These are phyloP conservation scores for Tubosaeta sp. DNA, from an alignment of 768 basidiomycete genomes.

Conservation along the genomic window DNA sequence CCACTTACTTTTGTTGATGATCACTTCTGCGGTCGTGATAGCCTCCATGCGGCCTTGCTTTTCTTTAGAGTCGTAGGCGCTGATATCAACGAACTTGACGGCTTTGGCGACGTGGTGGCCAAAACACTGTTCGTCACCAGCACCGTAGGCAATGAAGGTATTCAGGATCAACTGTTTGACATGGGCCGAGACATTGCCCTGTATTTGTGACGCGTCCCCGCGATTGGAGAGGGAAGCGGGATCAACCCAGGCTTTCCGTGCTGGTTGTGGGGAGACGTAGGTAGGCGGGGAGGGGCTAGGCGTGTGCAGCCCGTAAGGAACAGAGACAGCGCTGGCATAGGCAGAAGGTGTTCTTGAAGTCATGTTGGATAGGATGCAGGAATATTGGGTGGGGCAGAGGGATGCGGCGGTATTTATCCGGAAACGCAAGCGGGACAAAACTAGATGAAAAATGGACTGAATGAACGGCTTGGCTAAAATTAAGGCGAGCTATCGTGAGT, in stretches of 20 bases:
- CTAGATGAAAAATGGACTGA: conserved; percentile 15
- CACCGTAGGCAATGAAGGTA: conserved; percentile 67
- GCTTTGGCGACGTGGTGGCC: conserved; percentile 57
- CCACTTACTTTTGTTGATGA: conserved; percentile 55
- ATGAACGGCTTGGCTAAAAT: conserved; percentile 27
- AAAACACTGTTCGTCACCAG: conserved; percentile 58
- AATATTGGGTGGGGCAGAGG: conserved; percentile 2
- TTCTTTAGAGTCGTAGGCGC: conserved; percentile 43
- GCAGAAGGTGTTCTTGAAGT: conserved; percentile 25
- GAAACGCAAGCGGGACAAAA: conserved; percentile 8
- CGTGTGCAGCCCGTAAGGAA: conserved; percentile 25
- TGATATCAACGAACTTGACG: conserved; percentile 59
- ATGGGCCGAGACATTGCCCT: conserved; percentile 58
- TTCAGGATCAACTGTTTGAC: conserved; percentile 67
- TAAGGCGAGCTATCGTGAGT: conserved; percentile 24
- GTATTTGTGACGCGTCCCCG: conserved; percentile 51
- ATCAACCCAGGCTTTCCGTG: conserved; percentile 56
- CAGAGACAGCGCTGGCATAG: conserved; percentile 26
- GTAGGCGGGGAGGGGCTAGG: conserved; percentile 16
- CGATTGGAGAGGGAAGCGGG: conserved; percentile 57
- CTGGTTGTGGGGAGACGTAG: conserved; percentile 14
- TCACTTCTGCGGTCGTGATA: conserved; percentile 56
- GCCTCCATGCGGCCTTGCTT: conserved; percentile 54
- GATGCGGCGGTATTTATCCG: conserved; percentile 27
- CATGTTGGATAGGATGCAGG: conserved; percentile 16